phyloP scores from a whole-genome alignment of 2,329 filamentous ascomycete genomes.

The Cladosporium velox region DNA sequence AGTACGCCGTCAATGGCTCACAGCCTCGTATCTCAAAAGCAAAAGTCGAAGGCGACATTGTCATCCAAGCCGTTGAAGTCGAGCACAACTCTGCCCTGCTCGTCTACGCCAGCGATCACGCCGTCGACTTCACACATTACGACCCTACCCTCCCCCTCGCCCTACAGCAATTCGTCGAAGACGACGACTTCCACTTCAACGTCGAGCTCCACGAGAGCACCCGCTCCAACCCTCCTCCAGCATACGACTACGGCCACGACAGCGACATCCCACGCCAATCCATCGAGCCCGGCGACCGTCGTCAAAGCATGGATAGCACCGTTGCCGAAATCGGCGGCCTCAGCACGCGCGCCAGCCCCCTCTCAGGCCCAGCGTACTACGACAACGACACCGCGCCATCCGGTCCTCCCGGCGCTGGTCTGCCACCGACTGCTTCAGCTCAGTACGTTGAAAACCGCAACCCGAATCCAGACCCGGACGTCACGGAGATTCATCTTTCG shows the following conservation, averaged over 20 bases:
- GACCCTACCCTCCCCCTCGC: slow-evolving; percentile 27
- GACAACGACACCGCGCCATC: background rate
- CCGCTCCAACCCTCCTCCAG: slow-evolving; percentile 9
- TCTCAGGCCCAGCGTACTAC: slow-evolving; percentile 3
- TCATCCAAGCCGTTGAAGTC: slow-evolving; percentile 53
- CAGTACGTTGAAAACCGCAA: slow-evolving; percentile 8
- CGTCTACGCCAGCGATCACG: slow-evolving; percentile 59
- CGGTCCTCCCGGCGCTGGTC: background rate
- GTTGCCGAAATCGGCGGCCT: background rate
- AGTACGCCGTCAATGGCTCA: slow-evolving; percentile 48
- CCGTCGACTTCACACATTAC: slow-evolving; percentile 26
- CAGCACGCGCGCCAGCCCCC: slow-evolving; percentile 18
- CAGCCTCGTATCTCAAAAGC: slow-evolving; percentile 39
- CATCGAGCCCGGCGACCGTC: slow-evolving; percentile 17
- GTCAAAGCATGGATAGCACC: slow-evolving; percentile 20
- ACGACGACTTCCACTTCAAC: slow-evolving; percentile 32
- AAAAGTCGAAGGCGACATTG: slow-evolving; percentile 49
- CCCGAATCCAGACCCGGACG: slow-evolving; percentile 6
- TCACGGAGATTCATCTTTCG: slow-evolving; percentile 20
- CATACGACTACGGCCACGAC: slow-evolving; percentile 16
- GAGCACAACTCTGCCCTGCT: slow-evolving; percentile 57
- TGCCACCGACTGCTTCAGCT: background rate
- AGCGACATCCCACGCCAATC: slow-evolving; percentile 18
- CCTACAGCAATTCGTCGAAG: slow-evolving; percentile 31
- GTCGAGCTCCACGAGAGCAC: slow-evolving; percentile 25